phyloP scores from a whole-genome alignment of 2,329 filamentous ascomycete genomes.

The Trichoderma sp. region DNA sequence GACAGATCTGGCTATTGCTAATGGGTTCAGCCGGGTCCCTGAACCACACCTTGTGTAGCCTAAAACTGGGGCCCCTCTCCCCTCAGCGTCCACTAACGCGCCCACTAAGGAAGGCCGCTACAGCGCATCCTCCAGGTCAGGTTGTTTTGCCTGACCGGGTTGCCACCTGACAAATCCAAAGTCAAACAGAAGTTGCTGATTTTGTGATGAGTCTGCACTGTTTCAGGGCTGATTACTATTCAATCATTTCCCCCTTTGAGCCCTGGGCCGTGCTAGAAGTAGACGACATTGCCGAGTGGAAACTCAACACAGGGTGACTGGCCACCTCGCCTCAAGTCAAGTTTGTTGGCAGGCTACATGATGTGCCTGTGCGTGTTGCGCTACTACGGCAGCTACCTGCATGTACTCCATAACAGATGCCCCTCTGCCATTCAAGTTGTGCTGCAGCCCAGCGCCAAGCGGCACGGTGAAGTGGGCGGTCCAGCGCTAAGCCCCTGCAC shows the following conservation, averaged over 20 bases:
- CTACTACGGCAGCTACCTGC: background rate
- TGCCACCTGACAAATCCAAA: slow-evolving; percentile 18
- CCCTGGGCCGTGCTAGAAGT: background rate
- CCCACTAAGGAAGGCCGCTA: slow-evolving; percentile 9
- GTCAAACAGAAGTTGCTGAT: background rate
- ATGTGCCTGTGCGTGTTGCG: background rate
- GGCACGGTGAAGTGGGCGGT: background rate
- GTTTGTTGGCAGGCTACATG: background rate
- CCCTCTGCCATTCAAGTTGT: background rate
- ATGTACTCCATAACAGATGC: slow-evolving; percentile 14
- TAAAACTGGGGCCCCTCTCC: slow-evolving; percentile 17
- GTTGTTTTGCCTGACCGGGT: background rate
- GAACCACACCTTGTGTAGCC: slow-evolving; percentile 16
- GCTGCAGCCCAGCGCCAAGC: slow-evolving; percentile 6
- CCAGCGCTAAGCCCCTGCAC: slow-evolving; percentile 7
- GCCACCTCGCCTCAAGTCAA: slow-evolving; percentile 2
- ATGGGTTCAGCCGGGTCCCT: background rate
- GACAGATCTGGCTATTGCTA: slow-evolving; percentile 22
- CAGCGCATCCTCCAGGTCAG: background rate
- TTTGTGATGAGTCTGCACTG: background rate
- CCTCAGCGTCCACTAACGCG: slow-evolving; percentile 11
- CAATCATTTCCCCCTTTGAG: background rate
- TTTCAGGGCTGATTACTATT: background rate
- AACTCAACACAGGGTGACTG: background rate
- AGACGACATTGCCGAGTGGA: background rate